Percentiles rank a stretch among this genome's conserved stretches.
phyloP scores from a whole-genome alignment of 192 early-diverging fungal genomes.

The Gamsiella multidivaricata region DNA sequence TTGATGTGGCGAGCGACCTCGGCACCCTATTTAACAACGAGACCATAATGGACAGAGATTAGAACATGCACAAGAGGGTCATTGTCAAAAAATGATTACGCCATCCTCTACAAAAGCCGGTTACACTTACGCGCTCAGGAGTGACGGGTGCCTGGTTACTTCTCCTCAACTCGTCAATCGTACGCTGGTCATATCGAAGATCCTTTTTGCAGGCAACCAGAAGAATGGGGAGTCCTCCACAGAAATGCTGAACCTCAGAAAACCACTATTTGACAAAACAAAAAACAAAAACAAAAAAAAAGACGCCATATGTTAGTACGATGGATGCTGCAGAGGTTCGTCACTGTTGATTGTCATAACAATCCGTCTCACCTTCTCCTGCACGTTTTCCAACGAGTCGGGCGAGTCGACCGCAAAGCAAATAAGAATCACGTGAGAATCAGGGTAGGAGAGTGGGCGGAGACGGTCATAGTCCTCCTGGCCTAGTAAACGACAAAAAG shows the following conservation, averaged over 20 bases:
- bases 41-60: neutral
- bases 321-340: neutral
- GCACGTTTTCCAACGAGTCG: slow-evolving; percentile 85
- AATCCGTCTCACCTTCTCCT: slow-evolving; percentile 62
- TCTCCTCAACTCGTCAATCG: slow-evolving; percentile 81
- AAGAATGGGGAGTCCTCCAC: slow-evolving; percentile 84
- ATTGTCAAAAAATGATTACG: neutral
- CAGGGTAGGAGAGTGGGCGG: slow-evolving; percentile 91
- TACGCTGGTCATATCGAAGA: slow-evolving; percentile 82
- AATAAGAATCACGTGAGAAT: slow-evolving; percentile 92
- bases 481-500: slow-evolving; percentile 54
- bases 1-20: slow-evolving; percentile 85
- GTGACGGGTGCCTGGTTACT: slow-evolving; percentile 81
- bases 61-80: too few species aligned
- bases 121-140: slow-evolving; percentile 69
- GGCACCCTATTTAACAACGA: slow-evolving; percentile 78
- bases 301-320: neutral
- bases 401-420: slow-evolving; percentile 90
- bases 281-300: neutral
- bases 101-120: neutral
- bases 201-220: slow-evolving; percentile 92
- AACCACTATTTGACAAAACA: slow-evolving; percentile 75
- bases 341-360: neutral
- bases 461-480: slow-evolving; percentile 98
- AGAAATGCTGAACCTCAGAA: slow-evolving; percentile 89